Evolutionary conservation across 345 rosid genomes (phyloP).

Genomic region (Populus pruinosa): DNA sequence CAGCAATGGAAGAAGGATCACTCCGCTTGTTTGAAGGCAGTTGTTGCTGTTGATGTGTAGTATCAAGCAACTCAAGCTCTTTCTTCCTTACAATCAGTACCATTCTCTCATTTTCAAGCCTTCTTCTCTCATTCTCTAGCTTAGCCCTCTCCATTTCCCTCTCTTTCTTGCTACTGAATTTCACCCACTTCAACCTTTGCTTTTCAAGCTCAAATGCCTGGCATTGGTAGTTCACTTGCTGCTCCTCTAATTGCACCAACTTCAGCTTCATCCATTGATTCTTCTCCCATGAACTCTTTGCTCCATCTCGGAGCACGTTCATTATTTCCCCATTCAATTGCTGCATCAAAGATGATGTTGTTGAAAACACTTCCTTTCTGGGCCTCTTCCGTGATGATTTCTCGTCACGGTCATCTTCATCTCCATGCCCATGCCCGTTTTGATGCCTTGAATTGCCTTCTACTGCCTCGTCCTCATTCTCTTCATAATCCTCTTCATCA

Average conservation of each 20-base stretch:
- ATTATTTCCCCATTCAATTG: conserved; percentile 45
- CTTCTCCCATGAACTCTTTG: conserved; percentile 76
- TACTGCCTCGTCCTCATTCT: conserved; percentile 36
- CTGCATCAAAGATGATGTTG: conserved; percentile 38
- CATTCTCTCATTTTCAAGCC: conserved; percentile 80
- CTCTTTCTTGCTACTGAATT: conserved; percentile 79
- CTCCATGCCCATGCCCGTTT: conserved; percentile 36
- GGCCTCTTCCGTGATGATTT: conserved; percentile 33
- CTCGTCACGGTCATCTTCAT: conserved; percentile 43
- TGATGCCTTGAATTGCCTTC: conserved; percentile 36
- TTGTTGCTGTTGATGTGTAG: conserved; percentile 46
- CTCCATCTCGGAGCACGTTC: conserved; percentile 47
- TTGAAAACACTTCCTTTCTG: conserved; percentile 20
- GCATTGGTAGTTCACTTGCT: conserved; percentile 53
- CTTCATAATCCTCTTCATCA: conserved; percentile 30
- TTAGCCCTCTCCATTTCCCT: conserved; percentile 90
- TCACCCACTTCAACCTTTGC: conserved; percentile 89
- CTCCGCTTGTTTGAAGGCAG: conserved; percentile 52
- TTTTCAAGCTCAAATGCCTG: conserved; percentile 79
- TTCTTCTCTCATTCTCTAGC: conserved; percentile 61
- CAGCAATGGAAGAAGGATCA: conserved; percentile 60
- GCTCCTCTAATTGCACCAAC: conserved; percentile 66
- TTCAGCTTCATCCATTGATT: conserved; percentile 72
- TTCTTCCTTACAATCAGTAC: conserved; percentile 54
- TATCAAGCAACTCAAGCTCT: conserved; percentile 59